These are phyloP conservation scores for Suillus alpinus DNA, from an alignment of 768 basidiomycete species.

Conservation along the genomic window DNA sequence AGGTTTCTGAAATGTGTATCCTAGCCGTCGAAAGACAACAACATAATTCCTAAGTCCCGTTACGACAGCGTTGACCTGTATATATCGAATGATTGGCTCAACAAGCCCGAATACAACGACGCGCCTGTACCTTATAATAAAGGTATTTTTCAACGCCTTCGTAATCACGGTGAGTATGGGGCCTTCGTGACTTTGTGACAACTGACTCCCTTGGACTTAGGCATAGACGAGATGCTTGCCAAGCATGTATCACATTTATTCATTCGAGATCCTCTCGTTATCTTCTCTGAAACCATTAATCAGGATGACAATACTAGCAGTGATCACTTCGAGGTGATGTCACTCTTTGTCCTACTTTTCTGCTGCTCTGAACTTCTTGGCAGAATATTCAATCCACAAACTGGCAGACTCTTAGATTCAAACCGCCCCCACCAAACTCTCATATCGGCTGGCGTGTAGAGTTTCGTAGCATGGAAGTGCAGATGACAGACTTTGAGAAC, in stretches of 20 bases:
- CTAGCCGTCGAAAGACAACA: constrained; percentile 77
- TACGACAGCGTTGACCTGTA: constrained; percentile 97
- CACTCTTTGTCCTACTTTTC: not conserved
- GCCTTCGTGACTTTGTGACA: not conserved
- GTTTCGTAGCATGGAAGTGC: constrained; percentile 98
- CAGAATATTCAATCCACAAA: constrained; percentile 99
- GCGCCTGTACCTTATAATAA: constrained; percentile 76
- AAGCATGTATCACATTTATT: constrained; percentile 95
- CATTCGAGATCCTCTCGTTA: constrained; percentile 94
- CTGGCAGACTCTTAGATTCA: constrained; percentile 99
- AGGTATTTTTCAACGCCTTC: constrained; percentile 66
- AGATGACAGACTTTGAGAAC: constrained; percentile 98
- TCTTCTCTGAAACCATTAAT: constrained; percentile 91
- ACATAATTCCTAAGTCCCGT: constrained; percentile 90
- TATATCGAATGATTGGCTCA: constrained; percentile 81
- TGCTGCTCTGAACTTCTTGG: not conserved
- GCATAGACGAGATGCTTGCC: constrained; percentile 81
- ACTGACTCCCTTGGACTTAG: constrained; percentile 36
- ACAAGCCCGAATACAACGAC: constrained; percentile 95
- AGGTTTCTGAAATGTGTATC: constrained; percentile 6
- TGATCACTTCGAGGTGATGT: constrained; percentile 92
- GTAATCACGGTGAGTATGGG: constrained; percentile 61
- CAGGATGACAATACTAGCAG: constrained; percentile 86
- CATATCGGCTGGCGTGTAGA: constrained; percentile 97
- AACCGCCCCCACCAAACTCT: constrained; percentile 92